Evolutionary conservation across 2,329 filamentous ascomycete species (phyloP).

Genomic region (Penicillium sp.): DNA sequence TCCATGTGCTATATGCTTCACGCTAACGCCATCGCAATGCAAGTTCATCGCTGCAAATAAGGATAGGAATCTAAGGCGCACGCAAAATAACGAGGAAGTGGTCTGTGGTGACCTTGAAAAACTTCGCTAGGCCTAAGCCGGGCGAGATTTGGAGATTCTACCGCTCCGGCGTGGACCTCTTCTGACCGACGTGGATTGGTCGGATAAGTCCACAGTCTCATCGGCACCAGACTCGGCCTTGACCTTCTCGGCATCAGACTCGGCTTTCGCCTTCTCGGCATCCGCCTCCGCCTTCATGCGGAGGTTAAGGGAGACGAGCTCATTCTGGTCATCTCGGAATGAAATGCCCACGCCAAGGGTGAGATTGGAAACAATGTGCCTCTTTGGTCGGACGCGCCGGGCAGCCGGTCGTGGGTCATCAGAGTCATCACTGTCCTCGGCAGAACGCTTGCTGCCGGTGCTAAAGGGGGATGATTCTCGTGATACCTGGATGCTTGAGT

Average conservation of each 20-base stretch:
- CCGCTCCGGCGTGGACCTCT: slow-evolving; percentile 18
- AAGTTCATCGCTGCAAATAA: slow-evolving; percentile 17
- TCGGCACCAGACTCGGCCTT: slow-evolving; percentile 1
- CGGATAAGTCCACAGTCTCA: slow-evolving; percentile 1
- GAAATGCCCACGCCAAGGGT: slow-evolving; percentile 36
- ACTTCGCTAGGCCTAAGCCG: background rate
- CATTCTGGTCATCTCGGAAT: slow-evolving; percentile 36
- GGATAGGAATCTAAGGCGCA: slow-evolving; percentile 6
- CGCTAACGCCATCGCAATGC: slow-evolving; percentile 22
- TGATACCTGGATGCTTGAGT: slow-evolving; percentile 34
- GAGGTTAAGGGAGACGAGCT: slow-evolving; percentile 35
- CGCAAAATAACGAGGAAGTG: slow-evolving; percentile 7
- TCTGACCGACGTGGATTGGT: slow-evolving; percentile 5
- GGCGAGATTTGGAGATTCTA: slow-evolving; percentile 17
- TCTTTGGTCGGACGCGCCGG: slow-evolving; percentile 27
- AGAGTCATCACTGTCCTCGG: slow-evolving; percentile 37
- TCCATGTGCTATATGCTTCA: slow-evolving; percentile 12
- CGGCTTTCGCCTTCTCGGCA: slow-evolving; percentile 12
- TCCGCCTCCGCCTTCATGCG: slow-evolving; percentile 21
- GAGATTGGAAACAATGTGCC: slow-evolving; percentile 34
- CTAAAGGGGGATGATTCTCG: slow-evolving; percentile 41
- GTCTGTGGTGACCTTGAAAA: background rate
- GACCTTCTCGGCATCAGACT: slow-evolving; percentile 15
- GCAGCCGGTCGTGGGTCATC: slow-evolving; percentile 31
- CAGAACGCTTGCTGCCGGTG: slow-evolving; percentile 40